Evolutionary conservation across 805 yeast genomes (phyloP).

Genomic region (Candida ipomoeae): DNA sequence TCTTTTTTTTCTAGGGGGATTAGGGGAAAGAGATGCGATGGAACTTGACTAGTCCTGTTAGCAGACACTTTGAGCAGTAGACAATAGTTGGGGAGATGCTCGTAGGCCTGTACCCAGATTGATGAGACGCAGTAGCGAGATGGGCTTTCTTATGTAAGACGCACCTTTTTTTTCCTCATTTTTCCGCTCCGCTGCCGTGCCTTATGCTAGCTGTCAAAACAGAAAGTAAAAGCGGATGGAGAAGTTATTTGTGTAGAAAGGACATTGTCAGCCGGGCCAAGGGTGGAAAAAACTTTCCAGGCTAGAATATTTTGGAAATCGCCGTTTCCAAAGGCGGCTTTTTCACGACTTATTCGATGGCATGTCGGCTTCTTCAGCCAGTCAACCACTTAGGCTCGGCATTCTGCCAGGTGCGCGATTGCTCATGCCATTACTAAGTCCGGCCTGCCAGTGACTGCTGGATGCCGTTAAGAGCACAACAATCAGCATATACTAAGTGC

Average conservation of each 20-base stretch:
- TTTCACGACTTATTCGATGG: neutral
- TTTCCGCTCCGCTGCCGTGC: neutral
- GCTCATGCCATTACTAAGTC: neutral
- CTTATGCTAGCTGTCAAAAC: neutral
- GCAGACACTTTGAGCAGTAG: neutral
- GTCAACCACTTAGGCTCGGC: neutral
- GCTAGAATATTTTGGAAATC: neutral
- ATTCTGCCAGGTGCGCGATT: neutral
- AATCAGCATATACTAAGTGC: neutral
- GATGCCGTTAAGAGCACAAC: neutral
- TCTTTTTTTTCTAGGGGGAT: neutral
- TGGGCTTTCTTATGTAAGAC: neutral
- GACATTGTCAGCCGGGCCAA: neutral
- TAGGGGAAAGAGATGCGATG: neutral
- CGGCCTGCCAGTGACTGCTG: neutral
- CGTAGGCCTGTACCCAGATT: slow-evolving; percentile 8
- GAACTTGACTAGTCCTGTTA: neutral
- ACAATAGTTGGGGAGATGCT: neutral
- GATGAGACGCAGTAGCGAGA: slow-evolving; percentile 1
- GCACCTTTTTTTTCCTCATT: neutral
- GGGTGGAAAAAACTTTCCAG: neutral
- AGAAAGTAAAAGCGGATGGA: neutral
- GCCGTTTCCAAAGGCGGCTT: neutral
- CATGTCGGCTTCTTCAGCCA: neutral
- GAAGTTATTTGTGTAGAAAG: neutral